Evolutionary conservation across 371 early-diverging fungal species (phyloP).

Genomic region (Syncephalastrum contaminatum): DNA sequence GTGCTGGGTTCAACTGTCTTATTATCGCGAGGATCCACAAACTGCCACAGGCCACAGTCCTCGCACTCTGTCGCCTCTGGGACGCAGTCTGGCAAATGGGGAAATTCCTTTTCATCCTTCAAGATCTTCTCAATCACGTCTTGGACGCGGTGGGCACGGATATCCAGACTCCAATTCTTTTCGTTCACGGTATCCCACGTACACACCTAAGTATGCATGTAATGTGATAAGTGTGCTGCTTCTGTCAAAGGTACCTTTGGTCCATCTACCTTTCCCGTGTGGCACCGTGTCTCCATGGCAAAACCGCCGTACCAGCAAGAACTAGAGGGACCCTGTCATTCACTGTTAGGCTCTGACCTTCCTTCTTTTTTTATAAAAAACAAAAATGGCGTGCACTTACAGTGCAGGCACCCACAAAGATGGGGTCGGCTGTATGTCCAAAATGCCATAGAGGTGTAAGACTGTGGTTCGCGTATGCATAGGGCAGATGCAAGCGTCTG

Average conservation of each 20-base stretch:
- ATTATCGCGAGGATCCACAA: conserved; percentile 40
- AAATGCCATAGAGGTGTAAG: conserved; percentile 81
- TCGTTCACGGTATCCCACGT: conserved; percentile 70
- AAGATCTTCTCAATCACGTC: conserved; percentile 82
- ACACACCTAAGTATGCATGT: conserved; percentile 39
- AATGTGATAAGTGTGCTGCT: neutral
- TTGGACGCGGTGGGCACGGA: conserved; percentile 75
- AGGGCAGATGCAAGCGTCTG: conserved; percentile 75
- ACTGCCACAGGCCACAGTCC: conserved; percentile 80
- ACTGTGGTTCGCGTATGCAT: conserved; percentile 27
- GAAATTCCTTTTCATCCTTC: conserved; percentile 50
- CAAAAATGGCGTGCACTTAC: conserved; percentile 25
- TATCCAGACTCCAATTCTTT: conserved; percentile 70
- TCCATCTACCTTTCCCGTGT: conserved; percentile 54
- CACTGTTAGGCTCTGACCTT: neutral
- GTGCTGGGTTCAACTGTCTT: no score
- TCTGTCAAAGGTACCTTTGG: no score
- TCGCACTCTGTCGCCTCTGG: conserved; percentile 64
- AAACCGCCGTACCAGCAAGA: conserved; percentile 90
- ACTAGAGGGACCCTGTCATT: conserved; percentile 60
- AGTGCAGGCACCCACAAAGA: conserved; percentile 88
- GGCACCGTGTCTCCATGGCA: conserved; percentile 78
- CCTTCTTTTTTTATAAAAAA: neutral
- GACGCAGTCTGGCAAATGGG: conserved; percentile 40
- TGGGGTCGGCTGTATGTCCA: conserved; percentile 92